phyloP scores from a whole-genome alignment of 148 eudicot genomes.

The Chenopodium formosanum region DNA sequence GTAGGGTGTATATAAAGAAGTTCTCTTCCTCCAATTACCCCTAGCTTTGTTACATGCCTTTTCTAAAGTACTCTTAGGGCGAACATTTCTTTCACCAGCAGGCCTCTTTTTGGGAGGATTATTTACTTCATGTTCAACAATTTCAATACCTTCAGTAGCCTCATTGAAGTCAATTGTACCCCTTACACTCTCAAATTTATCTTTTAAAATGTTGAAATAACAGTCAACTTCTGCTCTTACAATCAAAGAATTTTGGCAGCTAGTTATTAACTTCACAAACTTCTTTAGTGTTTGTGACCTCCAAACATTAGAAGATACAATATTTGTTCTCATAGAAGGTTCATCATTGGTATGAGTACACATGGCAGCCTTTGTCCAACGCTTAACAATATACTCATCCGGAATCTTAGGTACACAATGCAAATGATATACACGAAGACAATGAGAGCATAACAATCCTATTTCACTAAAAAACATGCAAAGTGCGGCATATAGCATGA shows the following conservation, averaged over 20 bases:
- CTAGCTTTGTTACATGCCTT: too few species aligned
- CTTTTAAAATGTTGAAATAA: background rate
- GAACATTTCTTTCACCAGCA: too few species aligned
- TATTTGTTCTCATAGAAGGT: background rate
- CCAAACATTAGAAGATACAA: background rate
- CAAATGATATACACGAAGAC: background rate
- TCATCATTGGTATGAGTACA: background rate
- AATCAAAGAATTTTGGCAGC: background rate
- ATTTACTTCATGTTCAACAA: background rate
- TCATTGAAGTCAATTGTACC: background rate
- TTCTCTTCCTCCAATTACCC: too few species aligned
- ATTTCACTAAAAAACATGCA: background rate
- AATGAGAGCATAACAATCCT: background rate
- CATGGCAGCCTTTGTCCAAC: background rate
- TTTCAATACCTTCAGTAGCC: background rate
- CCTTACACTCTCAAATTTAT: background rate
- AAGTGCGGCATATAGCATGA: background rate
- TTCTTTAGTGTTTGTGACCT: background rate
- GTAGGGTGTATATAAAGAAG: too few species aligned
- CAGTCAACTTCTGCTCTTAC: background rate
- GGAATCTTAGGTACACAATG: background rate
- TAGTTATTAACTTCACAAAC: background rate
- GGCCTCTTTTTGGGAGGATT: background rate
- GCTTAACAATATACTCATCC: background rate
- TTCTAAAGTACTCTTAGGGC: too few species aligned